Conservation (phyloP, 176 grass and related monocot genomes). For the Hordeum marinum region DNA sequence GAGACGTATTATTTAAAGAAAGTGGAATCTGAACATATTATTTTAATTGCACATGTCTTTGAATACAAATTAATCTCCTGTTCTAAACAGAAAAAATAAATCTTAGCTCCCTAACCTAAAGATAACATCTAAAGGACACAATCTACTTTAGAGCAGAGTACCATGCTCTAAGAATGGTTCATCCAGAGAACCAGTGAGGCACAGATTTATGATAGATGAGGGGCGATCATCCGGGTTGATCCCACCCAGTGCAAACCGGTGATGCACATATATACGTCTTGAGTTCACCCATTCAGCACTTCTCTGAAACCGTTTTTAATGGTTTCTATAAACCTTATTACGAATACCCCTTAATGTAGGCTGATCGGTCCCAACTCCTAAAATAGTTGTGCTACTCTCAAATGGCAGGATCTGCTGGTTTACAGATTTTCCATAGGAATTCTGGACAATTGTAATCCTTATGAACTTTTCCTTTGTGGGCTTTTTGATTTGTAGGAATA, state of each 20-base stretch:
- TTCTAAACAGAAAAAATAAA: background rate
- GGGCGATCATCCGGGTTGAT: background rate
- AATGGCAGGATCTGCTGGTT: background rate
- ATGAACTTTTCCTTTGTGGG: no score
- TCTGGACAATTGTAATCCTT: background rate
- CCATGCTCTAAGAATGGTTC: background rate
- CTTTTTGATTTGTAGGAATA: no score
- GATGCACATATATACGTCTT: background rate
- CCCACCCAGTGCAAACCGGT: background rate
- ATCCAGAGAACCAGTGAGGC: background rate
- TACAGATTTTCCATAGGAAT: background rate
- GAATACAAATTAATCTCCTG: background rate
- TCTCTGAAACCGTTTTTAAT: background rate
- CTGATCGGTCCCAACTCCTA: background rate
- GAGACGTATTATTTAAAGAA: no score
- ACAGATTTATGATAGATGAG: constrained; percentile 9
- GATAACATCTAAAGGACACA: background rate
- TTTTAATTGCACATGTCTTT: background rate
- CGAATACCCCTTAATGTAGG: background rate
- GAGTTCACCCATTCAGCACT: background rate
- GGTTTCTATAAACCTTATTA: background rate
- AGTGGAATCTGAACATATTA: no score
- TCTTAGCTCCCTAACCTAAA: background rate
- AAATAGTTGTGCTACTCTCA: background rate
- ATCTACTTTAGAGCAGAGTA: background rate